Evolutionary conservation across 1,139 yeast genomes (phyloP).

Genomic region (Geotrichum klebahnii): DNA sequence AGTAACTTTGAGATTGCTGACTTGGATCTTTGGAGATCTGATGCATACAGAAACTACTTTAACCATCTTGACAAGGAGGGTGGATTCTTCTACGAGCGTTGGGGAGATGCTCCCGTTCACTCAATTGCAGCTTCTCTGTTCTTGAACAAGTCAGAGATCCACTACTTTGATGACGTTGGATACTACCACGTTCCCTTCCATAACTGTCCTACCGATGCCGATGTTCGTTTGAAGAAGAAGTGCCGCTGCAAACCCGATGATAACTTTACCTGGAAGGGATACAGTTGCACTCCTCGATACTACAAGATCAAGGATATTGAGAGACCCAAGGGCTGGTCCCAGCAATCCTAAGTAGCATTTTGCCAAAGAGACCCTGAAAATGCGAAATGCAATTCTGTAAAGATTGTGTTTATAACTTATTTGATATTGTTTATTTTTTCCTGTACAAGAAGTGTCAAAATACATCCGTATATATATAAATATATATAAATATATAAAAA

Average conservation of each 20-base stretch:
- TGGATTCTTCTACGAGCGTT: conserved; percentile 87
- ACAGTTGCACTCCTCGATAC: conserved; percentile 76
- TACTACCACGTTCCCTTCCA: conserved; percentile 79
- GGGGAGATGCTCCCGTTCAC: conserved; percentile 97
- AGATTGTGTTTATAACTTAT: neutral
- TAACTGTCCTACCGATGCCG: conserved; percentile 58
- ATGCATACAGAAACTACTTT: conserved; percentile 65
- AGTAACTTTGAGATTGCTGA: conserved; percentile 84
- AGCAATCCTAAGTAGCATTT: conserved; percentile 12
- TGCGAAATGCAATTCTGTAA: neutral
- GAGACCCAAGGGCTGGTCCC: conserved; percentile 22
- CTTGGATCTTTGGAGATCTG: conserved; percentile 69
- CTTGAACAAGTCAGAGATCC: conserved; percentile 60
- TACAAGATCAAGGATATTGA: conserved; percentile 50
- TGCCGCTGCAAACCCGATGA: conserved; percentile 53
- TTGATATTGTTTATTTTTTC: neutral
- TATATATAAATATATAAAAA: too few relatives aligned
- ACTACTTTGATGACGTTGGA: conserved; percentile 78
- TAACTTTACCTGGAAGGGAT: conserved; percentile 83
- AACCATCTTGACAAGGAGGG: conserved; percentile 70
- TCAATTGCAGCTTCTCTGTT: conserved; percentile 73
- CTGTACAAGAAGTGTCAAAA: too few relatives aligned
- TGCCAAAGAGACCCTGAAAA: neutral
- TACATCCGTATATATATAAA: too few relatives aligned
- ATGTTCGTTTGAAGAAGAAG: conserved; percentile 44